Evolutionary conservation across 2,329 filamentous ascomycete genomes (phyloP), one percentile per base, ranked within the genome.

Genomic region (Neofusicoccum kwambonambiense): DNA sequence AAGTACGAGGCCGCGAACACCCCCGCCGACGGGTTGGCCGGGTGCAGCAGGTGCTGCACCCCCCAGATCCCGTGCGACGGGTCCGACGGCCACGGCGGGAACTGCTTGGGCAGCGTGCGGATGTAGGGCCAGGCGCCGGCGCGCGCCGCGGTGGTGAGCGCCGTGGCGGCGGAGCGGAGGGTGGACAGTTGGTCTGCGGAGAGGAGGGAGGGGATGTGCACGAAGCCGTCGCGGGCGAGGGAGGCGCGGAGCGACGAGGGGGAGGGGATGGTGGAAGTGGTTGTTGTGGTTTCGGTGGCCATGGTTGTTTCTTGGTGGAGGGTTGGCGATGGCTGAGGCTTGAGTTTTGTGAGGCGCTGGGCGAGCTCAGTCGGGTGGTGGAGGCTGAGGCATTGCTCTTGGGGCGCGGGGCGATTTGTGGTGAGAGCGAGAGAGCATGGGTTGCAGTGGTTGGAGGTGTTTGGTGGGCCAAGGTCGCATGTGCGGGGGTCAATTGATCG

Each of bases 51-150:
- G 76, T 93, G 90, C 81, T 96, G 92, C 2, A 96, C 89, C 68
- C 92, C 92, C 93, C 92, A 96, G 76, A 96, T 96, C 19, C 91
- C 91, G 60, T 81, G 77, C 0, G 82, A 80, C 1, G 83, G 79
- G 57, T 82, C 81, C n/a, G 81, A 82, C 4, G 85, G 81, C 92
- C 92, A 96, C 0, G 93, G 93, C 0, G 92, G 93, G 79, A 96
- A 97, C 78, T 96, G 92, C 77, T 96, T 96, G 62, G 91, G 91
- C 2, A 95, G 86, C 0, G 91, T 94, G 68, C 92, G 90, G 72
- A 96, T 88, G 77, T 90, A 85, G 3, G 91, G 91, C 92, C 92
- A 97, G 67, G 83, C 73, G 42, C 92, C 92, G n/a, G 80, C 70
- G 68, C 90, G 87, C 47, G 90, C 89, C 47, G 86, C 79, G 2